Conservation (phyloP, 805 yeast genomes). For the Maudiozyma bulderi region DNA sequence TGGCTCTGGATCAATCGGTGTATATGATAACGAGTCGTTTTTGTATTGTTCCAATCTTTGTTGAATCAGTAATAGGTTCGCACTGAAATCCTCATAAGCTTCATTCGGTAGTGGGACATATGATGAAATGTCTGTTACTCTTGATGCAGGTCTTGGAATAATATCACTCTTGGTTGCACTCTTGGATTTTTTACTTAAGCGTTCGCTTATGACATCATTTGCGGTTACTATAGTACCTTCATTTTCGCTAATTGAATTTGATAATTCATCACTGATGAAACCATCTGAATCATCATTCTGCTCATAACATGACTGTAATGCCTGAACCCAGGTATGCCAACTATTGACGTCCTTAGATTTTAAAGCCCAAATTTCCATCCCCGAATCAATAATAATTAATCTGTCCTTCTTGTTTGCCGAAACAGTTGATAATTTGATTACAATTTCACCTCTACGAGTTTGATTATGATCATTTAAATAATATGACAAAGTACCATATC, state of each 20-base stretch:
- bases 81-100: constrained; percentile 12
- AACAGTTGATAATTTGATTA: constrained; percentile 69
- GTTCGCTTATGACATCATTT: background rate
- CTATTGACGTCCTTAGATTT: constrained; percentile 57
- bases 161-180: background rate
- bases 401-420: constrained; percentile 61
- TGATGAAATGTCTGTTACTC: background rate
- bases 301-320: constrained; percentile 43
- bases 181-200: background rate
- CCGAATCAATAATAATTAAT: constrained; percentile 80
- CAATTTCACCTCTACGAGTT: constrained; percentile 80
- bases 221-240: background rate
- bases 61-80: constrained; percentile 16
- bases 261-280: background rate
- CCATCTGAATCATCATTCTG: constrained; percentile 5
- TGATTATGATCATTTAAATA: constrained; percentile 62
- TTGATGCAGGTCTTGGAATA: background rate
- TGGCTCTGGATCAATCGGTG: constrained; percentile 2
- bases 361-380: constrained; percentile 88
- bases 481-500: constrained; percentile 75
- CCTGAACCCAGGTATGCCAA: constrained; percentile 76
- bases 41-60: constrained; percentile 24
- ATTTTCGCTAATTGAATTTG: background rate
- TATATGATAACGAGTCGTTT: constrained; percentile 18
- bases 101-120: constrained; percentile 15